These are phyloP conservation scores for Trametes sp. DNA, from an alignment of 1,284 basidiomycete species.

Conservation along the genomic window DNA sequence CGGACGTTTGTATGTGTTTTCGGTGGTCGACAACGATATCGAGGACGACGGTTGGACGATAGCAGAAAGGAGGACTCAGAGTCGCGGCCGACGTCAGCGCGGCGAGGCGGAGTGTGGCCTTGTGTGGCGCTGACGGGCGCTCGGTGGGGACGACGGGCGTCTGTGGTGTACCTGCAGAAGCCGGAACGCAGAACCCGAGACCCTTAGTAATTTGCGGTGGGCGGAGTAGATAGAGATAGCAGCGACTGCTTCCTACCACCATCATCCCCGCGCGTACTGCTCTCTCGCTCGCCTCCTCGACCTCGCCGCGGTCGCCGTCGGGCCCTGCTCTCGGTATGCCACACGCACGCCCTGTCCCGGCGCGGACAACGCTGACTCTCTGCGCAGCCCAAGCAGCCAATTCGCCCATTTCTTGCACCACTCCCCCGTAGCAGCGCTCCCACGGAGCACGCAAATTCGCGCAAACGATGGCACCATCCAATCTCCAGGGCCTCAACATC, in stretches of 20 bases:
- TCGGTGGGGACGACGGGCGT: conserved; percentile 5
- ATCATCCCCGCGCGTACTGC: conserved; percentile 20
- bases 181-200: conserved; percentile 25
- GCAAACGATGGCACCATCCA: conserved; percentile 59
- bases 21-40: neutral
- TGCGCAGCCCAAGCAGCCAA: neutral
- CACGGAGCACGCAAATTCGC: conserved; percentile 26
- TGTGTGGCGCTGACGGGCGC: conserved; percentile 10
- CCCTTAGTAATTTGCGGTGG: conserved; percentile 15
- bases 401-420: neutral
- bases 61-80: neutral
- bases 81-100: conserved; percentile 7
- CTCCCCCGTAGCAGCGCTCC: conserved; percentile 9
- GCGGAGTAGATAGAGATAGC: conserved; percentile 30
- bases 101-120: conserved; percentile 1
- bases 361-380: neutral
- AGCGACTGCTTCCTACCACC: conserved; percentile 21
- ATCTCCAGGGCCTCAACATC: conserved; percentile 80
- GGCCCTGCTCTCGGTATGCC: conserved; percentile 25
- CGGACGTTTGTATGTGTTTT: neutral
- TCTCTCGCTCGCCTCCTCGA: neutral
- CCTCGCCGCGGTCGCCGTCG: neutral
- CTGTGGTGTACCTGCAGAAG: conserved; percentile 13
- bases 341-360: neutral
- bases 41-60: neutral